Percentiles rank a stretch among this genome's conserved stretches.
phyloP scores from a whole-genome alignment of 306 rosid species.

The Oemleria cerasiformis region DNA sequence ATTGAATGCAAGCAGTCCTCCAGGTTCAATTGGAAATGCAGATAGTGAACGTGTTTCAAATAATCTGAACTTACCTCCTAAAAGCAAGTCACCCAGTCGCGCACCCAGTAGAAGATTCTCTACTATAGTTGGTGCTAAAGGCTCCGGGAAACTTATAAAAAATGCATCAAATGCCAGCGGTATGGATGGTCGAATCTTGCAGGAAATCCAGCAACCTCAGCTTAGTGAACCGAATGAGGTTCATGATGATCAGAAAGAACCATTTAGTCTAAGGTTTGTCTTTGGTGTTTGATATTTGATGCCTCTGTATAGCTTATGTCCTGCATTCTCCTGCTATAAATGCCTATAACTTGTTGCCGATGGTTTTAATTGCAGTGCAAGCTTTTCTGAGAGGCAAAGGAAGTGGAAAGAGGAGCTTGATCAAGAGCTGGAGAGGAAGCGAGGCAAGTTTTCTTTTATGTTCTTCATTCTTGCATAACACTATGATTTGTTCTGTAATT shows the following conservation, averaged over 20 bases:
- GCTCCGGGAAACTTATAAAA: constrained; percentile 45
- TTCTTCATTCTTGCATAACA: constrained; percentile 6
- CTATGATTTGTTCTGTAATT: background rate
- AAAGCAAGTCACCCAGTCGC: constrained; percentile 56
- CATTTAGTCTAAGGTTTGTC: constrained; percentile 51
- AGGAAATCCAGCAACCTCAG: constrained; percentile 78
- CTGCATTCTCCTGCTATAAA: background rate
- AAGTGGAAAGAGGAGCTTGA: constrained; percentile 91
- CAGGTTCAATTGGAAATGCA: constrained; percentile 35
- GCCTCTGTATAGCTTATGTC: constrained; percentile 19
- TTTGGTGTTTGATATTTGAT: constrained; percentile 23
- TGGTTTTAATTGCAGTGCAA: constrained; percentile 42
- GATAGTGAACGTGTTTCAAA: constrained; percentile 42
- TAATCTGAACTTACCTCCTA: constrained; percentile 47
- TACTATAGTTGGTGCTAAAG: constrained; percentile 36
- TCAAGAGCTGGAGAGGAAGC: constrained; percentile 67
- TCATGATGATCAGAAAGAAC: constrained; percentile 41
- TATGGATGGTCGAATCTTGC: constrained; percentile 51
- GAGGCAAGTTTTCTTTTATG: constrained; percentile 50
- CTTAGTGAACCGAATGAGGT: constrained; percentile 53
- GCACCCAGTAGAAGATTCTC: constrained; percentile 58
- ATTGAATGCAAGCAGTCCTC: constrained; percentile 48
- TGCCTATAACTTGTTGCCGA: background rate
- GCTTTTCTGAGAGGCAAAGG: constrained; percentile 71
- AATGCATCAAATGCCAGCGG: constrained; percentile 38